Evolutionary conservation across 148 eudicot species (phyloP).

Genomic region (Euryodendron excelsum): DNA sequence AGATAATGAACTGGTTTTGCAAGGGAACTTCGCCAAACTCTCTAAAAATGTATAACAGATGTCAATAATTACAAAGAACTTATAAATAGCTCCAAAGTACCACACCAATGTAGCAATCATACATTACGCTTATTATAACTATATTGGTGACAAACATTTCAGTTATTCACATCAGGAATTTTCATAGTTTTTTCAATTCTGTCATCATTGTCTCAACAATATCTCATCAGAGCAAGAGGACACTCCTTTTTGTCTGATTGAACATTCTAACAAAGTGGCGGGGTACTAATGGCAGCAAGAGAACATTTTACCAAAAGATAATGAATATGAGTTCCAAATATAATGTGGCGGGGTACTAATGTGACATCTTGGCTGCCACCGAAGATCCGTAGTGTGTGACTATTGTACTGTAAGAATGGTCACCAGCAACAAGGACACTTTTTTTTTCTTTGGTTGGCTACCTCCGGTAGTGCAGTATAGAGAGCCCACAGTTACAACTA

Average conservation of each 20-base stretch:
- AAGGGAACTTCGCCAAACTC: conserved; percentile 1
- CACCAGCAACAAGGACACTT: no score
- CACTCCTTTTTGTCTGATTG: not conserved
- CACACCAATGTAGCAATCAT: not conserved
- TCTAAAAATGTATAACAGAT: not conserved
- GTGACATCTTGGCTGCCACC: not conserved
- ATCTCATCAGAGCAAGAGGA: no score
- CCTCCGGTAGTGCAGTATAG: no score
- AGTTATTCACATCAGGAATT: not conserved
- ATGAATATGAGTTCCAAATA: not conserved
- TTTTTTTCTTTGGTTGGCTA: no score
- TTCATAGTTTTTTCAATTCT: not conserved
- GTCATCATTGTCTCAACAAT: not conserved
- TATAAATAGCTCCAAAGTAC: no score
- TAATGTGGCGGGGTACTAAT: not conserved
- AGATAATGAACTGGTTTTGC: not conserved
- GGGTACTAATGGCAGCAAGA: not conserved
- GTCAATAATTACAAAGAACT: no score
- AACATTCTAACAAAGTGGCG: not conserved
- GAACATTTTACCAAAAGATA: not conserved
- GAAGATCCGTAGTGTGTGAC: not conserved
- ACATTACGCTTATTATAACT: not conserved
- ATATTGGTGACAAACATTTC: not conserved
- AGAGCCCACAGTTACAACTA: no score
- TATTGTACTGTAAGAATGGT: no score